phyloP scores from a whole-genome alignment of 2,329 filamentous ascomycete species.

The Capronia epimyces region DNA sequence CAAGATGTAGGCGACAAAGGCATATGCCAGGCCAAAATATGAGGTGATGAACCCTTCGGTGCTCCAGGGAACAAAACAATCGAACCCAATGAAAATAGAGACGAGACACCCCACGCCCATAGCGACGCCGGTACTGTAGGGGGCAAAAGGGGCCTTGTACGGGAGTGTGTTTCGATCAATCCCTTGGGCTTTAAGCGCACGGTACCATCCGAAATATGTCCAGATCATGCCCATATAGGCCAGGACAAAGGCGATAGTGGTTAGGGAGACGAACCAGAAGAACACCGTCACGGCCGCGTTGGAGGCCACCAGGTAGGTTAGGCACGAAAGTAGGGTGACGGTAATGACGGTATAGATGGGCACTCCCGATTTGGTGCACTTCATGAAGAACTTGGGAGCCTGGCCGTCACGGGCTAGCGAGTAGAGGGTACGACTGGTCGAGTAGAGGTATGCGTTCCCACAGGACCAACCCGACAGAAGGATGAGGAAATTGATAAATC shows the following conservation, averaged over 20 bases:
- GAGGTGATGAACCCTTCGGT: constrained; percentile 47
- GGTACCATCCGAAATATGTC: constrained; percentile 65
- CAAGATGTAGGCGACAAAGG: constrained; percentile 38
- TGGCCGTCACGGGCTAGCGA: constrained; percentile 50
- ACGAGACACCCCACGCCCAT: constrained; percentile 48
- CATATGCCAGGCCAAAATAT: constrained; percentile 43
- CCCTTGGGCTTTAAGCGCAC: constrained; percentile 62
- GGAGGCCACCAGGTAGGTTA: constrained; percentile 27
- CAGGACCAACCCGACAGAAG: constrained; percentile 53
- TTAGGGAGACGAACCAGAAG: constrained; percentile 63
- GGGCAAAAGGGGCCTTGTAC: constrained; percentile 62
- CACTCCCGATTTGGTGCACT: constrained; percentile 57
- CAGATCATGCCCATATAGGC: constrained; percentile 63
- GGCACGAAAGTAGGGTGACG: constrained; percentile 50
- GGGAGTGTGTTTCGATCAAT: constrained; percentile 62
- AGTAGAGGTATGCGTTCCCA: constrained; percentile 53
- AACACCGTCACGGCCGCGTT: constrained; percentile 53
- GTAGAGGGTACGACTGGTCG: constrained; percentile 50
- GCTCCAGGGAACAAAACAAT: constrained; percentile 37
- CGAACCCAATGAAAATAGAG: constrained; percentile 62
- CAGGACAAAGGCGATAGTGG: constrained; percentile 44
- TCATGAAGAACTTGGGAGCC: constrained; percentile 51
- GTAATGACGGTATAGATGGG: constrained; percentile 55
- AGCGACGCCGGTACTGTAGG: constrained; percentile 62
- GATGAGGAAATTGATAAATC: constrained; percentile 53